Evolutionary conservation across 108 stramenopile genomes (phyloP).

Genomic region (Nitzschia sp.): DNA sequence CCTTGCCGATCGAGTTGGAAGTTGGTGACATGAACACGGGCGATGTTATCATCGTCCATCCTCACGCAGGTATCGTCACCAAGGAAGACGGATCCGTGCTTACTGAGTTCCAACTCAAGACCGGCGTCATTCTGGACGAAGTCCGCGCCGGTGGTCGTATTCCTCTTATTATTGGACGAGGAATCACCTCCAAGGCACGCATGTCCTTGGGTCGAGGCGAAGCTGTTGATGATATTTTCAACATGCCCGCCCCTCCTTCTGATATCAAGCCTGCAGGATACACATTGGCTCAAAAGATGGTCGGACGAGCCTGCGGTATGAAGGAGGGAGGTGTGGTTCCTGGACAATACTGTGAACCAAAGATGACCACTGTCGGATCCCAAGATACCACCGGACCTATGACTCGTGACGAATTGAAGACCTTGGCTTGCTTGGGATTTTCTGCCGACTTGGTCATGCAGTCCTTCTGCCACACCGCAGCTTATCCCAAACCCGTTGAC

Average conservation of each 20-base stretch:
- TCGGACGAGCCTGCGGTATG: constrained; percentile 89
- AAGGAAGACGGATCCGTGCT: constrained; percentile 85
- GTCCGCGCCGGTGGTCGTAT: constrained; percentile 95
- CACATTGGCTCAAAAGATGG: constrained; percentile 96
- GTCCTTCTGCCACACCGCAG: constrained; percentile 96
- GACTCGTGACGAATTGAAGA: constrained; percentile 94
- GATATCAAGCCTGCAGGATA: constrained; percentile 72
- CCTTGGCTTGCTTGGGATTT: constrained; percentile 94
- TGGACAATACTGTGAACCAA: constrained; percentile 94
- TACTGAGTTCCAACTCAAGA: constrained; percentile 87
- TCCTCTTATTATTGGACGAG: constrained; percentile 93
- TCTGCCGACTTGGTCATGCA: constrained; percentile 96
- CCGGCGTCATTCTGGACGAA: constrained; percentile 91
- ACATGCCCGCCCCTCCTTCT: constrained; percentile 67
- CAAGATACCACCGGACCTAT: constrained; percentile 98
- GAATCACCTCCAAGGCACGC: constrained; percentile 89
- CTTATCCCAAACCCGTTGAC: constrained; percentile 97
- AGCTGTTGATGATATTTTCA: constrained; percentile 75
- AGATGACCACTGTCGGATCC: constrained; percentile 95
- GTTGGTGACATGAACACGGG: constrained; percentile 87
- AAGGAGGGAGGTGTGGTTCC: constrained; percentile 73
- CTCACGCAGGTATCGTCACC: constrained; percentile 81
- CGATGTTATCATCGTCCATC: constrained; percentile 94
- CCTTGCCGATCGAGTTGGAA: constrained; percentile 94
- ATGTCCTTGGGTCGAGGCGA: constrained; percentile 76